Evolutionary conservation across 148 eudicot genomes (phyloP), one percentile per base, ranked within the genome.

Genomic region (Talinum fruticosum): DNA sequence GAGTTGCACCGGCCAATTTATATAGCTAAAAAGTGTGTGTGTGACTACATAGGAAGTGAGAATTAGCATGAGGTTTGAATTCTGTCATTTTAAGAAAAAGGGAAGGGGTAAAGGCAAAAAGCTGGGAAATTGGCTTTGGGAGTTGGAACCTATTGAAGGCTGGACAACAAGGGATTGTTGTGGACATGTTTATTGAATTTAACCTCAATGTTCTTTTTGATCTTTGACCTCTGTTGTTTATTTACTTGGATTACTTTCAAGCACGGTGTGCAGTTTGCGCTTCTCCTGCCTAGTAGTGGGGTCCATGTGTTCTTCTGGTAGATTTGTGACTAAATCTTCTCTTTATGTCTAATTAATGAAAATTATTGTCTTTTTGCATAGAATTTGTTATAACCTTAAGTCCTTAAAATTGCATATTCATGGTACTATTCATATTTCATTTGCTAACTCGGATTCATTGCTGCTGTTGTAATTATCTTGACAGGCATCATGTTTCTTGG

Each of bases 401-500:
- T 65, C 61, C n/a, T n/a, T n/a, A n/a, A n/a, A n/a, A 44, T 34
- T 67, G 19, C 62, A 23, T 35, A 12, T 61, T 45, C 30, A 16
- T 64, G 34, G 35, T 74, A 28, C 10, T 64, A 23, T 73, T 69
- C 2, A 10, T 81, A 21, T 80, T 72, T 74, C 77, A 34, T 69
- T 70, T 76, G 80, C 82, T 89, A 86, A 91, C 88, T 61, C 75
- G 78, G 61, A 67, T 84, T 80, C 81, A 79, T 81, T 90, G 85
- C 82, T 76, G 83, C 71, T 73, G 73, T 88, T 86, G 85, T 74
- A 82, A 85, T 62, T 82, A 85, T 89, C 87, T 90, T 94, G 73
- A 87, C 98, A 94, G 97, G 98, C 88, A 68, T 90, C 88, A 78
- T 83, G 84, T 89, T 85, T 90, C 89, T 90, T 89, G 97, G 98